A percentile compares a stretch with the other conserved stretches of the same genome.
These are phyloP conservation scores for Calophaca sinica DNA, from an alignment of 306 rosid species.

Conservation along the genomic window DNA sequence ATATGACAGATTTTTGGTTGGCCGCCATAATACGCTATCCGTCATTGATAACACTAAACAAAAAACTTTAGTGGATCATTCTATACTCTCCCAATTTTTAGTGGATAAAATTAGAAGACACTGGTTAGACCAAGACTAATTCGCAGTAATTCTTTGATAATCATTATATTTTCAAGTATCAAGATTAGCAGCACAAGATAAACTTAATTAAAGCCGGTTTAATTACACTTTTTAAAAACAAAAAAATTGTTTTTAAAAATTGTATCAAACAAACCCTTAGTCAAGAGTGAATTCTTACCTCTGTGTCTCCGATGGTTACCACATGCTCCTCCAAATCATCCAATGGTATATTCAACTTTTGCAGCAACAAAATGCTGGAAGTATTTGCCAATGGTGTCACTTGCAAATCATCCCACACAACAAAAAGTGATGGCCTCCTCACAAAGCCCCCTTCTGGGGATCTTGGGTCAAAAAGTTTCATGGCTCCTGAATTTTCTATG, in stretches of 20 bases:
- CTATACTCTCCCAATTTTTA: no score
- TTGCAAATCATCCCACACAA: constrained; percentile 49
- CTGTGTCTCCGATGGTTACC: constrained; percentile 20
- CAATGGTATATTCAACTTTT: constrained; percentile 42
- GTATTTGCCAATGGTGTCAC: constrained; percentile 36
- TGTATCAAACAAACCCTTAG: no score
- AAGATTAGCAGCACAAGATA: background rate
- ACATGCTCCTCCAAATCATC: constrained; percentile 52
- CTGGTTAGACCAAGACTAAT: no score
- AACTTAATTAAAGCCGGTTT: no score
- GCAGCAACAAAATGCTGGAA: constrained; percentile 47
- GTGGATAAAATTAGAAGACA: no score
- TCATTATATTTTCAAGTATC: background rate
- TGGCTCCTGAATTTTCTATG: background rate
- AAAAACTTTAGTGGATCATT: no score
- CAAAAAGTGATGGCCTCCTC: constrained; percentile 46
- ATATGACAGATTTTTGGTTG: no score
- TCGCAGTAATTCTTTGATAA: no score
- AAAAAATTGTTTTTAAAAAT: no score
- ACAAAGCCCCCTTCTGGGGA: constrained; percentile 47
- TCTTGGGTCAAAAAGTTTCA: constrained; percentile 47
- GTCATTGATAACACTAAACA: no score
- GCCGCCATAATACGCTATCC: no score
- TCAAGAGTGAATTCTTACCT: constrained; percentile 33
- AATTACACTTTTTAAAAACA: no score